These are phyloP conservation scores for Pseudonectria foliicola DNA, from an alignment of 2,329 filamentous ascomycete species.

Conservation along the genomic window DNA sequence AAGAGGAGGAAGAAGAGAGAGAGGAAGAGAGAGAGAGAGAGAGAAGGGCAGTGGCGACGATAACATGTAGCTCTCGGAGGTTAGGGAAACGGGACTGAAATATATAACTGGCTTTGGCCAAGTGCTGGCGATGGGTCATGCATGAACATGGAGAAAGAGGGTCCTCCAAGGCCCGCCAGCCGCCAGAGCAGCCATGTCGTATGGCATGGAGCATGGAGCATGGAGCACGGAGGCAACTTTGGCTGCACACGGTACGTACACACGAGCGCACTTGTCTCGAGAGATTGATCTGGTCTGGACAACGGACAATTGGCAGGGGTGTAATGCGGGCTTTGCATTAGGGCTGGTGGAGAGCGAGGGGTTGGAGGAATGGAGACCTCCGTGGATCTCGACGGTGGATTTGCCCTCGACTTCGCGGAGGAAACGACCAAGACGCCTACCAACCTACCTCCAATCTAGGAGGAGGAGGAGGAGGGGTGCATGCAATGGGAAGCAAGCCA, in stretches of 20 bases:
- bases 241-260: conserved; percentile 19
- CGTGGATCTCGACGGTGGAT: conserved; percentile 14
- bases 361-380: conserved; percentile 21
- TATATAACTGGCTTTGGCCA: conserved; percentile 36
- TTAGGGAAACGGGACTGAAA: conserved; percentile 35
- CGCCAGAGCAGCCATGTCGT: conserved; percentile 13
- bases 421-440: too few relatives aligned
- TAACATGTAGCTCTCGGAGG: conserved; percentile 13
- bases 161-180: conserved; percentile 21
- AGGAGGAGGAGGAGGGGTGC: too few relatives aligned
- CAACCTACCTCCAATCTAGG: too few relatives aligned
- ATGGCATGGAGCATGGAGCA: conserved; percentile 19
- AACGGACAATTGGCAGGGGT: conserved; percentile 22
- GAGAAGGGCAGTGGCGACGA: conserved; percentile 19
- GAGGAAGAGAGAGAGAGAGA: conserved; percentile 6
- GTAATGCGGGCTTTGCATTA: conserved; percentile 23
- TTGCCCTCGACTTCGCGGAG: too few relatives aligned
- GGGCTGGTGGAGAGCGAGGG: conserved; percentile 23
- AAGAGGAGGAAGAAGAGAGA: not conserved
- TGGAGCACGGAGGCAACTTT: too few relatives aligned
- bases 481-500: too few relatives aligned
- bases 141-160: conserved; percentile 33
- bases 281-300: conserved; percentile 25
- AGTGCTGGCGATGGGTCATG: conserved; percentile 24
- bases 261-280: conserved; percentile 21